Base-by-base conservation (phyloP, 768 basidiomycete genomes). In the Dendrothele bispora region DNA sequence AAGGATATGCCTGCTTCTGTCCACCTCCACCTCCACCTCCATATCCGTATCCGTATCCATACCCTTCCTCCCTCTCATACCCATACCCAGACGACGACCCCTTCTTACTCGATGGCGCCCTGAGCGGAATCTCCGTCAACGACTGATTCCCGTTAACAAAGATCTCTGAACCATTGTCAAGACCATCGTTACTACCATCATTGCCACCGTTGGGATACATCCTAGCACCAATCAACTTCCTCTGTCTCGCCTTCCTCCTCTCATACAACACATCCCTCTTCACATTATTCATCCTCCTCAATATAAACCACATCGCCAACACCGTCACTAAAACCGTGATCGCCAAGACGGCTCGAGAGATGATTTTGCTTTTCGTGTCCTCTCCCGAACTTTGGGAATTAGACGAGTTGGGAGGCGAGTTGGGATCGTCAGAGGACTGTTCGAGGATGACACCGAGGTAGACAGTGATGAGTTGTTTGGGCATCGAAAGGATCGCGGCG, bases 391-490 rank as follows among this genome's bases (percentile, higher is more conserved):
- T 67, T n/a, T n/a, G n/a, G n/a, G n/a, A n/a, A n/a, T n/a, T n/a
- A n/a, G n/a, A n/a, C n/a, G n/a, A n/a, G n/a, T n/a, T n/a, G n/a
- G n/a, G n/a, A n/a, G n/a, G n/a, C n/a, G n/a, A n/a, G n/a, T n/a
- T n/a, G n/a, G n/a, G n/a, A n/a, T n/a, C n/a, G n/a, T n/a, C n/a
- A 5, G 55, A 64, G 3, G 75, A 70, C 46, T 78, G 69, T 53
- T 86, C 80, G n/a, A 91, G 63, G 24, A 88, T 72, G 25, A 90
- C 91, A 28, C 93, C 93, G 14, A 95, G 77, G 60, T 97, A 97
- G 11, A 97, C 94, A 7, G 88, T 90, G 55, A 92, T 79, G 56
- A 97, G 86, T 63, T 97, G 93, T 61, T 95, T 95, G 6, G 93
- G 93, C 60, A 92, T 66, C 17, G 91, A 90, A 15, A 94, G 69